These are phyloP conservation scores for Wickerhamomyces ciferrii DNA, from an alignment of 805 yeast species.

Conservation along the genomic window DNA sequence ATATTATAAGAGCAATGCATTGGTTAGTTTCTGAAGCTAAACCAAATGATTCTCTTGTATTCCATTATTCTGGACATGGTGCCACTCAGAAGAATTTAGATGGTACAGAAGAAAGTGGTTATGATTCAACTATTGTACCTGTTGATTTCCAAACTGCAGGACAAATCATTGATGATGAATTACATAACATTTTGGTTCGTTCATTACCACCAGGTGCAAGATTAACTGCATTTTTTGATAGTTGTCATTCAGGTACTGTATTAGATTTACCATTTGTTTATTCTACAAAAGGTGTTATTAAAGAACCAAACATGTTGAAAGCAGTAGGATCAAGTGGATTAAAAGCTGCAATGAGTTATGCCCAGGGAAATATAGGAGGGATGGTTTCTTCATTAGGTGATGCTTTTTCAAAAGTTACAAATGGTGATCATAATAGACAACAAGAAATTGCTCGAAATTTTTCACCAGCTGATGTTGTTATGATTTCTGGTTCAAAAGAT, in stretches of 20 bases:
- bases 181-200: slow-evolving; percentile 57
- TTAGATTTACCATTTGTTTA: slow-evolving; percentile 66
- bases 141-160: slow-evolving; percentile 59
- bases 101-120: slow-evolving; percentile 63
- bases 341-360: slow-evolving; percentile 46
- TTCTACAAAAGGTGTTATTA: slow-evolving; percentile 67
- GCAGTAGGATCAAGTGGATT: slow-evolving; percentile 62
- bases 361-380: slow-evolving; percentile 42
- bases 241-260: slow-evolving; percentile 74
- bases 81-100: slow-evolving; percentile 55
- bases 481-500: slow-evolving; percentile 68
- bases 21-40: slow-evolving; percentile 67
- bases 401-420: slow-evolving; percentile 17
- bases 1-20: slow-evolving; percentile 64
- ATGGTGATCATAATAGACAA: slow-evolving; percentile 23
- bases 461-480: slow-evolving; percentile 63
- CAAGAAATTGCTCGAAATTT: slow-evolving; percentile 40
- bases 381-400: slow-evolving; percentile 19
- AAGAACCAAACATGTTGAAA: slow-evolving; percentile 64
- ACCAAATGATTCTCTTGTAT: slow-evolving; percentile 62
- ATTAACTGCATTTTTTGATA: slow-evolving; percentile 66
- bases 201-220: slow-evolving; percentile 62
- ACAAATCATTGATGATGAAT: slow-evolving; percentile 57
- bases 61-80: slow-evolving; percentile 78
- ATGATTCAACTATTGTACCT: slow-evolving; percentile 59